phyloP scores from a whole-genome alignment of 202 grass and related monocot genomes.

The Dendrocalamus latiflorus region DNA sequence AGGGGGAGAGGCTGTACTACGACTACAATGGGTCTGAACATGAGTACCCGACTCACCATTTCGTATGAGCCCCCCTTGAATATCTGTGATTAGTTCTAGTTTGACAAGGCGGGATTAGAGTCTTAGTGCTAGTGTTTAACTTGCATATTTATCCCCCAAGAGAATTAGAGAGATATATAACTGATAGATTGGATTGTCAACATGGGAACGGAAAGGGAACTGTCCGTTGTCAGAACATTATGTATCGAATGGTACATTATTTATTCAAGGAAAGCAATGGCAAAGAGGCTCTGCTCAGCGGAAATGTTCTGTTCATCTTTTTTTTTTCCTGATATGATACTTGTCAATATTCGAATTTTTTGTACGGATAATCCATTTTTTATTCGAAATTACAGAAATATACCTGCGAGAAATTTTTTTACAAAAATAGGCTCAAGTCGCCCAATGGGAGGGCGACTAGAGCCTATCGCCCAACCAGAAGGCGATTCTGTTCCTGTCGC shows the following conservation, averaged over 20 bases:
- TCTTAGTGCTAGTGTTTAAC: not conserved
- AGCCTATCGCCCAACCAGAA: no score
- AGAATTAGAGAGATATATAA: not conserved
- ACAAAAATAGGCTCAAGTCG: no score
- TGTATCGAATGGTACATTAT: not conserved
- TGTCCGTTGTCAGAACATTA: not conserved
- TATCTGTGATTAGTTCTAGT: not conserved
- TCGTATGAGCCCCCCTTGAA: slow-evolving; percentile 45
- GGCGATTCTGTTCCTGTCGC: no score
- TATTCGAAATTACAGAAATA: no score
- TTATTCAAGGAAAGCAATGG: not conserved
- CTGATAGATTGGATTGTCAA: not conserved
- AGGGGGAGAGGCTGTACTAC: slow-evolving; percentile 92
- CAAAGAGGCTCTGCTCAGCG: not conserved
- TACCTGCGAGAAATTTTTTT: no score
- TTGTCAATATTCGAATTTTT: not conserved
- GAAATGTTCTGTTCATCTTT: not conserved
- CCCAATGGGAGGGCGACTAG: no score
- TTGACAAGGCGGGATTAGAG: not conserved
- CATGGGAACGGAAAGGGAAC: not conserved
- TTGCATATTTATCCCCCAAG: not conserved
- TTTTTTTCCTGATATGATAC: not conserved
- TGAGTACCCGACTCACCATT: slow-evolving; percentile 97
- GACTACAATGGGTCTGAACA: slow-evolving; percentile 90
- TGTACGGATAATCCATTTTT: no score